Evolutionary conservation across 441 rosid species (phyloP).

Genomic region (Erysimum pusillum): DNA sequence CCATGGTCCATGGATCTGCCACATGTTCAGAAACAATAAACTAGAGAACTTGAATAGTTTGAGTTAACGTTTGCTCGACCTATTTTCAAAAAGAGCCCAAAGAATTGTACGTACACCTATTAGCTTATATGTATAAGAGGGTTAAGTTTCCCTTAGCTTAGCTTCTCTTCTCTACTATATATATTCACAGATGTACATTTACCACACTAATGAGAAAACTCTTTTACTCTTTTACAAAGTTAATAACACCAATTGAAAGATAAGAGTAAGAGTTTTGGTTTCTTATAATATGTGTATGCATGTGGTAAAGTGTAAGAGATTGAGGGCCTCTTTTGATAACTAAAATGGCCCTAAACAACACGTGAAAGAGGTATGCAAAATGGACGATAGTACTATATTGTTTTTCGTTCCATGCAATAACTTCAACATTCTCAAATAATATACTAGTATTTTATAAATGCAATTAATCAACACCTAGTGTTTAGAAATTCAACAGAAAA

Average conservation of each 20-base stretch:
- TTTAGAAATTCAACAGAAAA: neutral
- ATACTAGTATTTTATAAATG: neutral
- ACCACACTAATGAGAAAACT: too few species aligned
- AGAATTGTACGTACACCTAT: neutral
- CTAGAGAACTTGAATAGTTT: neutral
- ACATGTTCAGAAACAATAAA: neutral
- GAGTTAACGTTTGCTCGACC: neutral
- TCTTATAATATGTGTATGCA: neutral
- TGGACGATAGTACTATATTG: neutral
- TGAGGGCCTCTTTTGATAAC: slow-evolving; percentile 18
- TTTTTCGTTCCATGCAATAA: neutral
- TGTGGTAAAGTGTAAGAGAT: neutral
- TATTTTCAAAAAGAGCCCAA: neutral
- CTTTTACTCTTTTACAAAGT: too few species aligned
- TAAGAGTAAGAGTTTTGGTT: neutral
- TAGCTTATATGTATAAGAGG: too few species aligned
- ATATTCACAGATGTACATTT: too few species aligned
- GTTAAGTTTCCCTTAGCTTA: too few species aligned
- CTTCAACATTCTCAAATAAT: slow-evolving; percentile 12
- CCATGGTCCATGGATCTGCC: neutral
- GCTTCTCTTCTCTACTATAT: too few species aligned
- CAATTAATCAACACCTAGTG: neutral
- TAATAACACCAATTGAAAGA: neutral
- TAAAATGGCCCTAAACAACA: slow-evolving; percentile 9
- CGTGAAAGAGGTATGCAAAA: neutral